Conservation (phyloP, 2,329 filamentous ascomycete species). For the Exophiala dermatitidis region DNA sequence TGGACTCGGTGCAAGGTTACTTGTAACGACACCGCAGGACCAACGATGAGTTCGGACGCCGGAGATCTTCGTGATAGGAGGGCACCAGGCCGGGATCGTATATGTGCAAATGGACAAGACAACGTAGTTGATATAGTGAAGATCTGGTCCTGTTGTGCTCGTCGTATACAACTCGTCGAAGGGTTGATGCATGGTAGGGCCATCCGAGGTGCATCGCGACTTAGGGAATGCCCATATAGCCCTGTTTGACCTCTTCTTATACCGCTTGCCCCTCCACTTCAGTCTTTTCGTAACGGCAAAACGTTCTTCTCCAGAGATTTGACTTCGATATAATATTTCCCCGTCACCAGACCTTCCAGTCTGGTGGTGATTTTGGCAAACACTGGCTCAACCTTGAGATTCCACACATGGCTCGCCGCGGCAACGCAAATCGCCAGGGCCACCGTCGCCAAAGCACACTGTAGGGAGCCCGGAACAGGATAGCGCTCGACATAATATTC, state of each 20-base stretch:
- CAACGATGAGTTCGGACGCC: no score
- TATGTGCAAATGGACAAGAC: no score
- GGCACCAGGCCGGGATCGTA: no score
- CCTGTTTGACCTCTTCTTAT: neutral
- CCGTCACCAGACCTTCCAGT: slow-evolving; percentile 24
- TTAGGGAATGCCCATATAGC: no score
- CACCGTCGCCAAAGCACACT: slow-evolving; percentile 45
- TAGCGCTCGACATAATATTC: slow-evolving; percentile 11
- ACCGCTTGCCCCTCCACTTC: neutral
- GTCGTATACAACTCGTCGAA: no score
- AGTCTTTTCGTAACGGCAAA: slow-evolving; percentile 19
- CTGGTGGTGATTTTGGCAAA: slow-evolving; percentile 32
- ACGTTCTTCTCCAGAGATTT: slow-evolving; percentile 7
- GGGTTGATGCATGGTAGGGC: no score
- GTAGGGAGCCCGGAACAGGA: slow-evolving; percentile 12
- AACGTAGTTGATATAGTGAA: no score
- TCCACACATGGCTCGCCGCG: slow-evolving; percentile 54
- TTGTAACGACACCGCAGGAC: no score
- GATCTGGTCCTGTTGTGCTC: no score
- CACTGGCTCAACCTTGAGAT: slow-evolving; percentile 48
- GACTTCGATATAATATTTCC: slow-evolving; percentile 6
- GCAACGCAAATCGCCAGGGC: slow-evolving; percentile 56
- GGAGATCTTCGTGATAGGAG: no score
- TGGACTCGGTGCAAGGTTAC: no score
- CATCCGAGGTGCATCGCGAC: no score